Conservation (phyloP, 2,329 filamentous ascomycete genomes). For the Cladorrhinum sp. region DNA sequence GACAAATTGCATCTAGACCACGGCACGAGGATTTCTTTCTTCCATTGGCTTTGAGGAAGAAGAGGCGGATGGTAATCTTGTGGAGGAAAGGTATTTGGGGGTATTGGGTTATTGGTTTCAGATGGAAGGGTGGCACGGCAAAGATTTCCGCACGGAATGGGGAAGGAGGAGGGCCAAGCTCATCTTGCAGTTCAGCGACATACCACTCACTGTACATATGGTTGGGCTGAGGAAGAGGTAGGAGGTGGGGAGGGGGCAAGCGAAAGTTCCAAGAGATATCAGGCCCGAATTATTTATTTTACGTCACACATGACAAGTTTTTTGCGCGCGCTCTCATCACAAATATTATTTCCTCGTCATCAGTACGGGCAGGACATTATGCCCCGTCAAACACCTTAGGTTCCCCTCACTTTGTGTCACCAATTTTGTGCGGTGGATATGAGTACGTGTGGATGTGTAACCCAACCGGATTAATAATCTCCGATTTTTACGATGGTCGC, state of each 20-base stretch:
- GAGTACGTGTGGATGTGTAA: not conserved
- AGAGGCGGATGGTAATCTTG: not conserved
- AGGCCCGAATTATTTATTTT: not conserved
- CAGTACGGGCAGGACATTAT: not conserved
- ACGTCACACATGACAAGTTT: not conserved
- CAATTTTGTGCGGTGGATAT: not conserved
- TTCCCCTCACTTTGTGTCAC: not conserved
- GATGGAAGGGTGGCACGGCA: not conserved
- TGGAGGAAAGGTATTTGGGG: not conserved
- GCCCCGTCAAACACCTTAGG: not conserved
- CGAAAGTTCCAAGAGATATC: not conserved
- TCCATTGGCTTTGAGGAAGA: not conserved
- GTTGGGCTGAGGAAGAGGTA: not conserved
- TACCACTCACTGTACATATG: not conserved
- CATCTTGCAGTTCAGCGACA: not conserved
- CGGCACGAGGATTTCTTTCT: not conserved
- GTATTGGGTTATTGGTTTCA: not conserved
- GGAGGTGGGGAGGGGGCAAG: not conserved
- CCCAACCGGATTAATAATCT: too few relatives aligned
- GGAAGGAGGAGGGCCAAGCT: not conserved
- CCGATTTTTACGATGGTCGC: too few relatives aligned
- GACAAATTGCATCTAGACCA: not conserved
- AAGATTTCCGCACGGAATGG: not conserved
- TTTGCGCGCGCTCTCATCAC: not conserved
- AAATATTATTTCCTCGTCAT: not conserved